Evolutionary conservation across 768 basidiomycete genomes (phyloP).

Genomic region (Phanerodontia chrysosporium): DNA sequence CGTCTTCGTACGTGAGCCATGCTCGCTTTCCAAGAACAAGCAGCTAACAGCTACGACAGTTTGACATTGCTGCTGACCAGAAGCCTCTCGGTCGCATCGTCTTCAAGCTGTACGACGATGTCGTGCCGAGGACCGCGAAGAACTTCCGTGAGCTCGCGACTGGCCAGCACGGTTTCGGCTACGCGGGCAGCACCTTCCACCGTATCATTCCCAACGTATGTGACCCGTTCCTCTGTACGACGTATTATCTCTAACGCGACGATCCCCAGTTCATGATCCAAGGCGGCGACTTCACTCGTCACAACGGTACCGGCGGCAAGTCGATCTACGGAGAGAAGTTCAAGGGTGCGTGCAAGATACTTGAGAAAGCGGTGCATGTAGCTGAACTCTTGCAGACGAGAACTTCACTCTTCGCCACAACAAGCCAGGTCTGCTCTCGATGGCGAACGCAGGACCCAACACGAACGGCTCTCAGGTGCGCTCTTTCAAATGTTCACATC

Average conservation of each 20-base stretch:
- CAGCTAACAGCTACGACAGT: too few relatives aligned
- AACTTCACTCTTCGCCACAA: conserved; percentile 78
- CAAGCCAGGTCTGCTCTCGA: conserved; percentile 64
- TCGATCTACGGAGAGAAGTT: conserved; percentile 75
- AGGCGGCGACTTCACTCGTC: conserved; percentile 78
- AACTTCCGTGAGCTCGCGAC: conserved; percentile 93
- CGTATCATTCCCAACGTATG: conserved; percentile 61
- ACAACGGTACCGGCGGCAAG: conserved; percentile 68
- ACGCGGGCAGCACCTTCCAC: conserved; percentile 70
- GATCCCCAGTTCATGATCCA: conserved; percentile 71
- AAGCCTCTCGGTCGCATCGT: conserved; percentile 51
- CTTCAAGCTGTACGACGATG: conserved; percentile 83
- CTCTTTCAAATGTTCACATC: not conserved
- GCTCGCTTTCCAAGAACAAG: not conserved
- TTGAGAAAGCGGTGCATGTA: not conserved
- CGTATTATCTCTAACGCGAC: not conserved
- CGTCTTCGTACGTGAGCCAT: conserved; percentile 17
- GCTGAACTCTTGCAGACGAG: conserved; percentile 51
- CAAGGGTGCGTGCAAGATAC: conserved; percentile 37
- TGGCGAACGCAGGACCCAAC: conserved; percentile 78
- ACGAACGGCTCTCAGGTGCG: conserved; percentile 71
- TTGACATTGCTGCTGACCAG: conserved; percentile 54
- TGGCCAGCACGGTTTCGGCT: conserved; percentile 70
- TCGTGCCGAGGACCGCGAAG: conserved; percentile 65
- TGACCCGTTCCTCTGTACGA: not conserved